phyloP scores from a whole-genome alignment of 169 alveolate species.

The Cryptosporidium felis region DNA sequence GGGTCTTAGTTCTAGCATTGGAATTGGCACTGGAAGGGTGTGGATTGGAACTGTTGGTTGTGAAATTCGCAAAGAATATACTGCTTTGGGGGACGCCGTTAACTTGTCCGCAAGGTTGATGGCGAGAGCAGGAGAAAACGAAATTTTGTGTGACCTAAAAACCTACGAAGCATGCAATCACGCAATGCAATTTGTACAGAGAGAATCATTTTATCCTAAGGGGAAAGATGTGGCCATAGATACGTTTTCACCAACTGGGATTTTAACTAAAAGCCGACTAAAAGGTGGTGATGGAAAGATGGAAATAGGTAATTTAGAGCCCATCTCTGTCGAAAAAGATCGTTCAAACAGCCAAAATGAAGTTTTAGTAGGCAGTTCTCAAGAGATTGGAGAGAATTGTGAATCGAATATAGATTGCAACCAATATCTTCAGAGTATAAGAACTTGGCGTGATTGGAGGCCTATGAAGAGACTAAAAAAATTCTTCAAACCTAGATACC shows the following conservation, averaged over 20 bases:
- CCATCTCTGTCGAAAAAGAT: constrained; percentile 37
- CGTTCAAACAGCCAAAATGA: constrained; percentile 13
- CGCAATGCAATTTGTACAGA: constrained; percentile 76
- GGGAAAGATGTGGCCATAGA: constrained; percentile 79
- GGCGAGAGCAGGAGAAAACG: constrained; percentile 79
- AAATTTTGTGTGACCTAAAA: constrained; percentile 74
- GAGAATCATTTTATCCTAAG: constrained; percentile 79
- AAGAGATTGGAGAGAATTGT: not conserved
- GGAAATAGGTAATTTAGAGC: not conserved
- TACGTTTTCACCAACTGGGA: constrained; percentile 84
- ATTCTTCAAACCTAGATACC: constrained; percentile 33
- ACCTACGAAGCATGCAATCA: constrained; percentile 78
- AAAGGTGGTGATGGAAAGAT: constrained; percentile 16
- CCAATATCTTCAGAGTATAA: not conserved
- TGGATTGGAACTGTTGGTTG: constrained; percentile 88
- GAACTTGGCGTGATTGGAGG: constrained; percentile 60
- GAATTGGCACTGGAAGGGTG: constrained; percentile 82
- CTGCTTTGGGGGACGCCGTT: constrained; percentile 84
- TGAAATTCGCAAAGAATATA: constrained; percentile 82
- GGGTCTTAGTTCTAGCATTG: constrained; percentile 80
- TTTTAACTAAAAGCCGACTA: constrained; percentile 71
- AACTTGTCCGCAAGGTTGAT: constrained; percentile 82
- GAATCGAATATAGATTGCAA: not conserved
- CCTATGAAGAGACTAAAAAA: constrained; percentile 53
- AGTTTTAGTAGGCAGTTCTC: not conserved